Base-by-base conservation (phyloP, 169 alveolate genomes). In the Plasmodium gallinaceum region DNA sequence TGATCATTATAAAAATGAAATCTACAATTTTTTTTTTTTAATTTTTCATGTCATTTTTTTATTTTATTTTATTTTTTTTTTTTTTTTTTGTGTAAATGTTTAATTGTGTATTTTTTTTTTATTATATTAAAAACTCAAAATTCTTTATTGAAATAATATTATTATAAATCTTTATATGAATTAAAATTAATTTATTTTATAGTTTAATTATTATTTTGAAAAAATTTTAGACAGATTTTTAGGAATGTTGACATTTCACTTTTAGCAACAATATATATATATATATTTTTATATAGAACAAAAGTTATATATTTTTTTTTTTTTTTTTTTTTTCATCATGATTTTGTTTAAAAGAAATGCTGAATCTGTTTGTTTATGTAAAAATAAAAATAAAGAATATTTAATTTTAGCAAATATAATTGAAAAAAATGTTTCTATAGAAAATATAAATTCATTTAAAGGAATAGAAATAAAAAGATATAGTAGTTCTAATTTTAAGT, bases 351-450 rank as follows among this genome's bases (percentile, higher is more conserved):
- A 54, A 54, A 54, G 64, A 54, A 18, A 54, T 5, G 64, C 64
- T 54, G 64, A 54, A 54, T 54, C 22, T 14, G 64, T 54, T 54
- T 54, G 64, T 54, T 10, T 54, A 54, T 54, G 64, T 54, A n/a
- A 54, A 54, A 12, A 10, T 20, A 54, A 22, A 54, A 54, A 54
- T 5, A 22, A 54, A 9, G 64, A 54, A 54, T 54, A 22, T 24
- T 54, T 54, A 54, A 54, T 54, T 14, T 54, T 54, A 14, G 64
- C 64, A 54, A 54, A 54, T 12, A 22, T 10, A 18, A 54, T 54
- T 54, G 22, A 9, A 4, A 18, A 54, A 18, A 54, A 54, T 7
- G 24, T 7, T 16, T 1, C 16, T 54, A 54, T 12, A 54, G 22
- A 54, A 14, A 22, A 54, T 3, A 9, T 12, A 54, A 22, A 54